These are phyloP conservation scores for Catenaria anguillulae DNA, from an alignment of 371 early-diverging fungal genomes.

Conservation along the genomic window DNA sequence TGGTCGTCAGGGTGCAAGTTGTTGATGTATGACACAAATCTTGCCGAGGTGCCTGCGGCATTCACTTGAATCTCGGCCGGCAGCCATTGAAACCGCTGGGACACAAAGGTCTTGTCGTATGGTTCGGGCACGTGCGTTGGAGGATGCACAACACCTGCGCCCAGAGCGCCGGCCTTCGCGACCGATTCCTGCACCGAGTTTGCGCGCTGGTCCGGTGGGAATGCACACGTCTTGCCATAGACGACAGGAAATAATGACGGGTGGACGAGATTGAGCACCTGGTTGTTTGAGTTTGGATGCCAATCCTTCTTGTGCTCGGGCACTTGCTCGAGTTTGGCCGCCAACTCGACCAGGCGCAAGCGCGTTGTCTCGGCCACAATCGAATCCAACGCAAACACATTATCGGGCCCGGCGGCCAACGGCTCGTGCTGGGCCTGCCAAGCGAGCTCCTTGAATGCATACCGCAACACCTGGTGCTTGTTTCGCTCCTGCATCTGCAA, in stretches of 20 bases:
- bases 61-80: constrained; percentile 31
- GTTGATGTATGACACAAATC: constrained; percentile 35
- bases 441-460: constrained; percentile 22
- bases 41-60: constrained; percentile 16
- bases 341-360: constrained; percentile 13
- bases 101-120: not conserved
- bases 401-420: constrained; percentile 16
- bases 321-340: constrained; percentile 16
- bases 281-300: constrained; percentile 32
- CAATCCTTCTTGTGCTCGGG: constrained; percentile 25
- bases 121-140: not conserved
- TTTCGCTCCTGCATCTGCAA: not conserved
- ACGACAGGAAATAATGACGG: constrained; percentile 39
- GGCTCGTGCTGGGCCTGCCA: constrained; percentile 16
- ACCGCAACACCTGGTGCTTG: not conserved
- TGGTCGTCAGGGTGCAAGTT: constrained; percentile 8
- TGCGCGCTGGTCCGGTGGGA: not conserved
- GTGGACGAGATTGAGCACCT: constrained; percentile 43
- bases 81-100: constrained; percentile 30
- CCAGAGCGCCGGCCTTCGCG: not conserved
- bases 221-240: not conserved
- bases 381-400: constrained; percentile 23
- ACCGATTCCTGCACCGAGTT: not conserved
- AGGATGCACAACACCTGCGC: no score
- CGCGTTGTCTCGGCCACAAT: constrained; percentile 13